Base-by-base conservation (phyloP, 208 protist species). In the Phytomonas serpens region DNA sequence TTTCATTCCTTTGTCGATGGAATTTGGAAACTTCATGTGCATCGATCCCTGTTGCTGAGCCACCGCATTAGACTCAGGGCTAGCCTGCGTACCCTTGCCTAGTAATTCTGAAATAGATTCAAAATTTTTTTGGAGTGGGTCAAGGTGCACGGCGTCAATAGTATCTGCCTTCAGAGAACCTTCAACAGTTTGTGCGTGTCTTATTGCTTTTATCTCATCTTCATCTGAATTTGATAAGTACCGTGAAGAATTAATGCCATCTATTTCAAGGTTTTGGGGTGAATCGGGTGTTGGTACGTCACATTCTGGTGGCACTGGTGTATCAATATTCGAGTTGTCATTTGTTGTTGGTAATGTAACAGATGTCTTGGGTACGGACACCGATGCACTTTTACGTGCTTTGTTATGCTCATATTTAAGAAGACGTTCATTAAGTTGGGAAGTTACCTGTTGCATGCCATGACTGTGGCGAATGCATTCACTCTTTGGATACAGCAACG, bases 1-100 rank as follows among this genome's bases (percentile, higher is more conserved):
- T 30, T 69, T 61, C 30, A 71, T 32, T 9, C 68, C 72, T 32
- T 14, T 37, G 7, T 61, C 61, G 31, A 62, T 5, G 6, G 62
- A 32, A 5, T 65, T 19, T 5, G 61, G 2, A 0, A 19, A 57
- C 47, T 57, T 57, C 27, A 19, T 19, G 16, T 5, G 47, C 47
- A 19, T 3, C 23, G 19, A 57, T 57, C 16, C 4, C 47, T 57
- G 16, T 27, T 57, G 11, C 19, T 9, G 47, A 27, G 1, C 47
- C 27, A 19, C 16, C 47, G 47, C 47, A 57, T 27, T 27, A 27
- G 47, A 23, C 47, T 57, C 47, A 4, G 47, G 16, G 27, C 16
- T 19, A 27, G 47, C 1, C 10, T 57, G 47, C 5, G 6, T 57
- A 23, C 27, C 0, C 47, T 57, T 57, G 47, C 47, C 47, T 3